Conservation (phyloP, 176 grass and related monocot species). For the Hordeum vulgare region DNA sequence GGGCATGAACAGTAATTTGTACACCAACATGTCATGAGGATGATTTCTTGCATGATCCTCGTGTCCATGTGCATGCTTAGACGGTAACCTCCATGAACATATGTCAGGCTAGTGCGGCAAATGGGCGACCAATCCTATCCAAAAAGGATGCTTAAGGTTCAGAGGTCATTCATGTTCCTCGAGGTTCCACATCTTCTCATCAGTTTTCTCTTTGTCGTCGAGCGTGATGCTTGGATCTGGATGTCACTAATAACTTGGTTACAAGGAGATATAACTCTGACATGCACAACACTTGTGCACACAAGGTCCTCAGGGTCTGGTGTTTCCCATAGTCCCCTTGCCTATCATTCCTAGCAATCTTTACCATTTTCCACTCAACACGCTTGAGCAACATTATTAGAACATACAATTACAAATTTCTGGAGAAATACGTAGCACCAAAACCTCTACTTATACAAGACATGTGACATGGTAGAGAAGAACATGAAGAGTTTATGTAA, state of each 20-base stretch:
- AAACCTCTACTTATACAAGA: neutral
- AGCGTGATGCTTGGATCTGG: neutral
- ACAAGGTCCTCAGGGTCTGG: fast-evolving
- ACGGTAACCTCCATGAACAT: no score
- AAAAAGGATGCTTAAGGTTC: no score
- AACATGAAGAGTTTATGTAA: neutral
- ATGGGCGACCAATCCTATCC: no score
- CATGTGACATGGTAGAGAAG: neutral
- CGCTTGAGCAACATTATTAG: neutral
- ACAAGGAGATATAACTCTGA: neutral
- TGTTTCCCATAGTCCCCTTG: neutral
- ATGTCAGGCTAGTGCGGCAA: no score
- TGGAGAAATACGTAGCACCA: neutral
- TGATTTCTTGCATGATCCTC: no score
- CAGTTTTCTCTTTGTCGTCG: no score
- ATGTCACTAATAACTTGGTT: neutral
- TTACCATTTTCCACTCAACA: neutral
- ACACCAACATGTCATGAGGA: neutral
- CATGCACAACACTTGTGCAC: neutral
- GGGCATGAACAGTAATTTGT: neutral
- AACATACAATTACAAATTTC: neutral
- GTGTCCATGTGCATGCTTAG: no score
- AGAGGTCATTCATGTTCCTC: no score
- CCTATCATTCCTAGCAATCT: neutral
- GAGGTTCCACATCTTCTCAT: no score